These are phyloP conservation scores for Boletus nobilissimus DNA, from an alignment of 1,284 basidiomycete genomes.

Conservation along the genomic window DNA sequence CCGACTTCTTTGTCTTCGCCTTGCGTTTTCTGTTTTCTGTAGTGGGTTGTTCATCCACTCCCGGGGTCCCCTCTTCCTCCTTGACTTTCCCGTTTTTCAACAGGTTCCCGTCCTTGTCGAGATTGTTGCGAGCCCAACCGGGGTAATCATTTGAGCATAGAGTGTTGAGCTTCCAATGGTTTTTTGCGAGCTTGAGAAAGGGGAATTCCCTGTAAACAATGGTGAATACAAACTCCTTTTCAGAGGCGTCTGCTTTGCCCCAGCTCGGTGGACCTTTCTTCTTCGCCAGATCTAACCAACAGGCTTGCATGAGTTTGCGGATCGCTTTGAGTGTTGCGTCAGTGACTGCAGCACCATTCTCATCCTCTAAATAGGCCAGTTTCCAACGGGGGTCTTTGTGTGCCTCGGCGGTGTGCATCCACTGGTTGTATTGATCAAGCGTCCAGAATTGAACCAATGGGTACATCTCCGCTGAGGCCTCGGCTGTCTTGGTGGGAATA, in stretches of 20 bases:
- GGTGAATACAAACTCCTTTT: neutral
- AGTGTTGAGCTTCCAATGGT: conserved; percentile 13
- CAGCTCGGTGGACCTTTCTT: conserved; percentile 14
- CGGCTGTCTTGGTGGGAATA: neutral
- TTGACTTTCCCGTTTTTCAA: neutral
- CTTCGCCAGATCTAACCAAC: conserved; percentile 9
- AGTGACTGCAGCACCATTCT: neutral
- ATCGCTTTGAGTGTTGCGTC: conserved; percentile 12
- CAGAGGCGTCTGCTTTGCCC: conserved; percentile 7
- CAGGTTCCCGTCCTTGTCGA: conserved; percentile 4
- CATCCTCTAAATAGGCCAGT: conserved; percentile 16
- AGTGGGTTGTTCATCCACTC: too few relatives aligned
- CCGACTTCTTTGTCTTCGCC: too few relatives aligned
- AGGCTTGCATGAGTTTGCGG: neutral
- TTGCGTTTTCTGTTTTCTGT: too few relatives aligned
- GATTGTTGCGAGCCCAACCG: conserved; percentile 19
- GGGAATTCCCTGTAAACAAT: conserved; percentile 2
- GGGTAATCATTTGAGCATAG: conserved; percentile 15
- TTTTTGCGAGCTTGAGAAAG: neutral
- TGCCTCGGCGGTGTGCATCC: conserved; percentile 8
- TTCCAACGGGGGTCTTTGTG: neutral
- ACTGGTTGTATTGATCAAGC: neutral
- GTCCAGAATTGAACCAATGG: conserved; percentile 14
- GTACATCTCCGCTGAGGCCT: neutral
- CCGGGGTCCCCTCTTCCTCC: neutral